Conservation (phyloP, 2,329 filamentous ascomycete species). For the Ceratocystis lukuohia region DNA sequence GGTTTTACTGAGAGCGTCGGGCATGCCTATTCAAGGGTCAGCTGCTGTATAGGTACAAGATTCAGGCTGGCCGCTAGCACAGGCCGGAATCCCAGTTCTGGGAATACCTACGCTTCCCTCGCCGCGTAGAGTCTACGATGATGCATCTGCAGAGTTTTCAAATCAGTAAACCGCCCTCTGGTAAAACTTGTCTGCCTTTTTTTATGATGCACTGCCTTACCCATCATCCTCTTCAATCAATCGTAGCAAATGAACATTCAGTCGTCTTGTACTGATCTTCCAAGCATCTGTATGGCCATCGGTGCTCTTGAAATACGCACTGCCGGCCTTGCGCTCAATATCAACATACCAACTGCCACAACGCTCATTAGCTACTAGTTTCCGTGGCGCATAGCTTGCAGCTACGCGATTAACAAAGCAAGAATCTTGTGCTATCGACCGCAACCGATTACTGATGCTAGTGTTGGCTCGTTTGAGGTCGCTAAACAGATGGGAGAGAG, state of each 20-base stretch:
- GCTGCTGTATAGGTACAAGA: conserved; percentile 4
- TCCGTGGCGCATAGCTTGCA: conserved; percentile 39
- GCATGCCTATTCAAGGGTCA: conserved; percentile 48
- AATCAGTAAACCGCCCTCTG: not conserved
- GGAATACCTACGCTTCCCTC: conserved; percentile 58
- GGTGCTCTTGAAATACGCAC: conserved; percentile 94
- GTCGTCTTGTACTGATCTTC: conserved; percentile 70
- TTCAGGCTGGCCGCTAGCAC: too few relatives aligned
- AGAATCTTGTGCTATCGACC: conserved; percentile 65
- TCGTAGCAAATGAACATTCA: conserved; percentile 72
- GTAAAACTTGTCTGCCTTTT: not conserved
- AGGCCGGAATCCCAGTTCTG: too few relatives aligned
- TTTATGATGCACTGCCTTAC: conserved; percentile 27
- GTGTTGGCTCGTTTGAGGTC: conserved; percentile 52
- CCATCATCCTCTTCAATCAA: conserved; percentile 54
- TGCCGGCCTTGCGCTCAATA: conserved; percentile 49
- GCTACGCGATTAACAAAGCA: conserved; percentile 55
- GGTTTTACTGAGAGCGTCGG: conserved; percentile 87
- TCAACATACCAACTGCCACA: conserved; percentile 93
- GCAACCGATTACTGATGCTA: conserved; percentile 70
- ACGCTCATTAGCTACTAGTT: conserved; percentile 81
- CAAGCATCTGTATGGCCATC: conserved; percentile 87
- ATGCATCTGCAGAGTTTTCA: conserved; percentile 43
- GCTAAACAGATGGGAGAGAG: conserved; percentile 55
- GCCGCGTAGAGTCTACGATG: conserved; percentile 81